Evolutionary conservation across 352 stramenopile species (phyloP), one percentile per base, ranked within the genome.

Genomic region (Blastocystis sp.): DNA sequence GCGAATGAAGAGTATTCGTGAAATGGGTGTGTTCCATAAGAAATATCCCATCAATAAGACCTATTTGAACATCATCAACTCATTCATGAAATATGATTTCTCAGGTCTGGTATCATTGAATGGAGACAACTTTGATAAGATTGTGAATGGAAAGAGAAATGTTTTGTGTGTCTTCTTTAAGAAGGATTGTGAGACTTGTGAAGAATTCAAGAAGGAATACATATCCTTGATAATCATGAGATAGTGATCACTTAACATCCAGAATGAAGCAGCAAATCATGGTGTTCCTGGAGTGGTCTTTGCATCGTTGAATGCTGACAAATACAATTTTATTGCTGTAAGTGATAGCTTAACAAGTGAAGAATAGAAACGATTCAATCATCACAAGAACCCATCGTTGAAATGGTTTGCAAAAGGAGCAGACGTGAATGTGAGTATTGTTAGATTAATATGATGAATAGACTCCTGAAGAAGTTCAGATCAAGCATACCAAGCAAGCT

Each of bases 141-240:
- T 85, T 35, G 59, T 85, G 7, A 85, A 85, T 71, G 74, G 74
- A 27, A 67, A 85, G 56, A 52, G 74, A 12, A 85, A 42, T 35
- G 74, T 85, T 27, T 27, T 85, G 19, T 51, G 32, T 27, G 42
- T 57, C 7, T 85, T 85, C 59, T 73, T 42, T 35, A 85, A 85
- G 59, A 67, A 85, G 59, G 59, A 85, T 27, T 73, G 59, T n/a
- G 46, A 67, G 37, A 85, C 58, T 24, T 85, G 74, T 49, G 56
- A 85, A 27, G 59, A n/a, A 9, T 67, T 85, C 74, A 27, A 37
- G 37, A 85, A 85, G 74, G 74, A 67, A 71, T 85, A 73, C n/a
- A 85, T 85, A 85, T 85, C 74, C 59, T 85, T 24, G 21, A 43
- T 11, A 3, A 21, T 35, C 9, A 78, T 83, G 32, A n/a, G 42